Evolutionary conservation across 805 yeast species (phyloP), one percentile per base, ranked within the genome.

Genomic region (Saturnispora dispora): DNA sequence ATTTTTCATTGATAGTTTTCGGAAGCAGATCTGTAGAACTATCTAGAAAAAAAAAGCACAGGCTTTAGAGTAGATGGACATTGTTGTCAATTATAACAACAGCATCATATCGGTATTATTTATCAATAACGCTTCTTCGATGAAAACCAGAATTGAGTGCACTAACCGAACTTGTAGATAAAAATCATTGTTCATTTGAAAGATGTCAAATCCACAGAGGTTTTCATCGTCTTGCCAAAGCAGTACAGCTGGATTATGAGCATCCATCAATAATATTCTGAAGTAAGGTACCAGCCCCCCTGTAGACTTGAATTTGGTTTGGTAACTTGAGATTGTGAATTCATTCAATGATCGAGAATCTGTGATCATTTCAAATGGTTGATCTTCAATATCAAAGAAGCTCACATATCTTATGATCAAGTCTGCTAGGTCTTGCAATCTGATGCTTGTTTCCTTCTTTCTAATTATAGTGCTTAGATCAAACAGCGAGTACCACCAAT

Each of bases 201-300:
- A 13, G 2, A 58, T 7, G 17, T 57, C 52, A 30, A 59, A 60
- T 1, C 52, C 47, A 17, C 58, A 54, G 1, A 60, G 23, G 28
- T 55, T 59, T 5, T 49, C 54, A 10, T 52, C 40, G 22, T 55
- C 54, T 42, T 52, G 37, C 63, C 63, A 60, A 3, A 60, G 47
- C 6, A 60, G 27, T 2, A 59, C 22, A 9, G 45, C 43, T 0
- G 57, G 55, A 11, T 51, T 27, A 1, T 22, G 3, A 1, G n/a
- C n/a, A 9, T 57, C 59, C n/a, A 53, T 45, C 4, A 59, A 17
- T 28, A 57, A 57, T 3, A 59, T 42, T 2, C 52, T 53, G 41
- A 50, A 53, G 17, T 39, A 6, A 3, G 55, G 53, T 9, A 11
- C 15, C 6, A 15, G 18, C 9, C 22, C 20, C 13, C 22, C 41